These are phyloP conservation scores for Pelargonium australe DNA, from an alignment of 441 rosid genomes.

Conservation along the genomic window DNA sequence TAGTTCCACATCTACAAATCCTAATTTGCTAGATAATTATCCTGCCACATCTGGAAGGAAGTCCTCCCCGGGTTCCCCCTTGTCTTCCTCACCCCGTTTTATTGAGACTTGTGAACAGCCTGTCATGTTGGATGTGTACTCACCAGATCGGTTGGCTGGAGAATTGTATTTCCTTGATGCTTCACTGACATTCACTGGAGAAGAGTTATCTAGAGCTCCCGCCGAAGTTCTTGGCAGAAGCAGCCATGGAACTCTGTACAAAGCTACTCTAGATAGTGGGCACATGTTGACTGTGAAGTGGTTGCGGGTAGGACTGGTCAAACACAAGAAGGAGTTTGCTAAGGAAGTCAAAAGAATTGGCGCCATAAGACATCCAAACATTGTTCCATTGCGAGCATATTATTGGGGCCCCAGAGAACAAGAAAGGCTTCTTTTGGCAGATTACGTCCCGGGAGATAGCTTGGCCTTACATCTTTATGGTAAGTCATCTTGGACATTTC, in stretches of 20 bases:
- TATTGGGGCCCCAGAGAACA: conserved; percentile 97
- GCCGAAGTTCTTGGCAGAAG: conserved; percentile 98
- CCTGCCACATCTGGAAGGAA: conserved; percentile 63
- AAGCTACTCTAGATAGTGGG: conserved; percentile 81
- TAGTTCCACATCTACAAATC: conserved; percentile 35
- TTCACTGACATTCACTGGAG: conserved; percentile 71
- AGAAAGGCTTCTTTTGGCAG: conserved; percentile 85
- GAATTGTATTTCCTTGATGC: conserved; percentile 72
- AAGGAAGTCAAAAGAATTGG: conserved; percentile 77
- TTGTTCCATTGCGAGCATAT: conserved; percentile 78
- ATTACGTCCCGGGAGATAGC: conserved; percentile 78
- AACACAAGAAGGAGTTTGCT: conserved; percentile 82
- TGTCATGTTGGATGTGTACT: conserved; percentile 65
- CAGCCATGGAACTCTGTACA: conserved; percentile 89
- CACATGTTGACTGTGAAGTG: conserved; percentile 88
- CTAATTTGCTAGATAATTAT: conserved; percentile 50
- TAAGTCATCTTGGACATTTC: conserved; percentile 29
- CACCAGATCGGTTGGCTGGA: conserved; percentile 91
- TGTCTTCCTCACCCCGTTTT: conserved; percentile 73
- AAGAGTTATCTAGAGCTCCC: conserved; percentile 88
- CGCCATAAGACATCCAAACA: conserved; percentile 61
- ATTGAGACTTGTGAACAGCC: conserved; percentile 49
- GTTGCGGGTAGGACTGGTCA: conserved; percentile 86
- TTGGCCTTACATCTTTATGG: conserved; percentile 87
- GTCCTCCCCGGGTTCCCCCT: conserved; percentile 71